Evolutionary conservation across 768 basidiomycete species (phyloP).

Genomic region (Boletus tomentosulus): DNA sequence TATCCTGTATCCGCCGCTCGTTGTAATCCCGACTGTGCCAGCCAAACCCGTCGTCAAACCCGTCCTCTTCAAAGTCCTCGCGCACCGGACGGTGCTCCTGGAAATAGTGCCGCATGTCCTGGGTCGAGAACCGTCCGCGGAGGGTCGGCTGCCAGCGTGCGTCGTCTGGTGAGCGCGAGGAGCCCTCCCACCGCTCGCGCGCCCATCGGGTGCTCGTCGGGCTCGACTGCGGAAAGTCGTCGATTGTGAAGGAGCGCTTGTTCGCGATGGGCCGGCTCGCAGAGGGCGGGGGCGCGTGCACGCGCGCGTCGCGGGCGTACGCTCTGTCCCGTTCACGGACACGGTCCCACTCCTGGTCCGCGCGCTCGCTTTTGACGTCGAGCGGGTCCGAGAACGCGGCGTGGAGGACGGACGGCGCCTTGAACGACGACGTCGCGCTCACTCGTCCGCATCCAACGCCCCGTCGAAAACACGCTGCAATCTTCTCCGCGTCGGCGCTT

Average conservation of each 20-base stretch:
- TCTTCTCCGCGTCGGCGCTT: too few species aligned
- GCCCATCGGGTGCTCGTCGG: not conserved
- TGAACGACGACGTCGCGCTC: conserved; percentile 41
- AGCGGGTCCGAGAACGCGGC: conserved; percentile 33
- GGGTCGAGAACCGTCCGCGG: conserved; percentile 24
- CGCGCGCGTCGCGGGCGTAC: too few species aligned
- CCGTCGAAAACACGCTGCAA: too few species aligned
- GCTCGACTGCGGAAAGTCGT: conserved; percentile 4
- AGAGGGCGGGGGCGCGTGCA: too few species aligned
- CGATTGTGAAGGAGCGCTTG: too few species aligned
- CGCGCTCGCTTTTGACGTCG: conserved; percentile 24
- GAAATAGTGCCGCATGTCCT: conserved; percentile 27
- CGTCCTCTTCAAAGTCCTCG: conserved; percentile 29
- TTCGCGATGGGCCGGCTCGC: too few species aligned
- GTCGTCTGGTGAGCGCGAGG: conserved; percentile 27
- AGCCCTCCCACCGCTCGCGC: not conserved
- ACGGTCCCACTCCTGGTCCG: too few species aligned
- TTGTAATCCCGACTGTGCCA: conserved; percentile 31
- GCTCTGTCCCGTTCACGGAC: too few species aligned
- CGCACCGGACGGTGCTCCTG: conserved; percentile 18
- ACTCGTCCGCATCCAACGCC: too few species aligned
- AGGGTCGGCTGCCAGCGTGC: conserved; percentile 28
- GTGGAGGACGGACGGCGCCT: conserved; percentile 38
- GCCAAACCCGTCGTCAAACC: conserved; percentile 23
- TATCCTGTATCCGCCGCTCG: conserved; percentile 30